Conservation (phyloP, 768 basidiomycete genomes). For the Lactarius hengduanensis region DNA sequence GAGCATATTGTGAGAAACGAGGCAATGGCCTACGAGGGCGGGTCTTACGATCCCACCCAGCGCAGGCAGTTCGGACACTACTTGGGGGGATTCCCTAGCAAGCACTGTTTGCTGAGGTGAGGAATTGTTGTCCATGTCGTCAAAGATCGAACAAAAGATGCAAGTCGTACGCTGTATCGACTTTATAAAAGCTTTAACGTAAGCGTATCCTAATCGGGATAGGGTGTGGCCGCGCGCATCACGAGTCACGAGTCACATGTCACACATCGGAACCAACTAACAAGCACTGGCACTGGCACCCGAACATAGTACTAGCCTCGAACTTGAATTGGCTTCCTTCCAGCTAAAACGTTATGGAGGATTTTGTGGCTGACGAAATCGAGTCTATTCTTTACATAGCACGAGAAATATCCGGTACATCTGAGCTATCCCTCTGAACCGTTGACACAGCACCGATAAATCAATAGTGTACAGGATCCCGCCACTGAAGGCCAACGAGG, state of each 20-base stretch:
- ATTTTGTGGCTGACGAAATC: slow-evolving; percentile 66
- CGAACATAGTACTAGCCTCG: not conserved
- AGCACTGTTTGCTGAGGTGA: slow-evolving; percentile 56
- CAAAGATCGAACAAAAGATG: not conserved
- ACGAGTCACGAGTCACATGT: too few species aligned
- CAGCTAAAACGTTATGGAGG: slow-evolving; percentile 44
- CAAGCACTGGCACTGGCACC: not conserved
- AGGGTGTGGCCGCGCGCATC: not conserved
- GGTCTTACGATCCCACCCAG: slow-evolving; percentile 22
- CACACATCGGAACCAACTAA: not conserved
- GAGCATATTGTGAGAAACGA: slow-evolving; percentile 12
- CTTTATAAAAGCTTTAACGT: too few species aligned
- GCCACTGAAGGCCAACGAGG: slow-evolving; percentile 79
- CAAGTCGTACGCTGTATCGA: not conserved
- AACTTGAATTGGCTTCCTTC: not conserved
- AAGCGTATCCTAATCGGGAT: slow-evolving; percentile 1
- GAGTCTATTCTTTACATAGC: slow-evolving; percentile 88
- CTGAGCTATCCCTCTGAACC: slow-evolving; percentile 21
- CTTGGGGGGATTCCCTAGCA: slow-evolving; percentile 36
- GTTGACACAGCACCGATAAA: slow-evolving; percentile 25
- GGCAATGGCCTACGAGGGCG: not conserved
- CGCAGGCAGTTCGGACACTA: slow-evolving; percentile 20
- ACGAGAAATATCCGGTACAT: slow-evolving; percentile 82
- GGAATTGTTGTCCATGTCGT: slow-evolving; percentile 57
- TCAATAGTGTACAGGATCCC: slow-evolving; percentile 85